Evolutionary conservation across 1,139 yeast genomes (phyloP), one percentile per base, ranked within the genome.

Genomic region (Sugiyamaella neomexicana): DNA sequence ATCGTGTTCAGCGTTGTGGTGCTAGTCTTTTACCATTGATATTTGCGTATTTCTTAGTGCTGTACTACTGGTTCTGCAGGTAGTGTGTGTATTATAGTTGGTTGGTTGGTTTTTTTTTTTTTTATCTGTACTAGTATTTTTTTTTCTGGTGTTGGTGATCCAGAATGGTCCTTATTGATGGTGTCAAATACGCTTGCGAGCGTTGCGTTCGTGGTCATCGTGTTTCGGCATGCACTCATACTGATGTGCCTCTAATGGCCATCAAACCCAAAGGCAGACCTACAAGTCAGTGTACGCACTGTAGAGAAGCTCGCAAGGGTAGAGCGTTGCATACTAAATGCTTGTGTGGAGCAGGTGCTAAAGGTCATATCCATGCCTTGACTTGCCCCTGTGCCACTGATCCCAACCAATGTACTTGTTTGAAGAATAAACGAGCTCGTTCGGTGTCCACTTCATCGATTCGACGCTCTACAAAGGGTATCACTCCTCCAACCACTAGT

Each of bases 211-310:
- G 99, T 60, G 99, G 99, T 50, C 98, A 93, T 68, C 77, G 98
- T 55, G 98, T 91, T 40, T 87, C 97, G 1, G 83, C 96, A 5
- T 93, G 99, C 71, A 84, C 86, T 52, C 99, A 93, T 69, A 84
- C 93, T 0, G 96, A 93, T 63, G 89, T 87, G 67, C 96, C 95
- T 2, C 74, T 93, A 61, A 85, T 89, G 67, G 86, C 86, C 89
- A 91, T 93, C 69, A 91, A 91, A 68, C 97, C 96, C 10, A 93
- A 91, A 68, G 99, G 99, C 3, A 77, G 99, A 54, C 99, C 99
- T 1, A 83, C 96, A 0, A 85, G 96, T 2, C 97, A 90, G 68
- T 91, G 98, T 65, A 77, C 80, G 43, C 96, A 88, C 67, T 91
- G 98, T 68, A 83, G 93, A 58, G 93, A 86, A 55, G 82, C 84